Conservation (phyloP, 2,329 filamentous ascomycete genomes). For the Nothomitra cinnamomea region DNA sequence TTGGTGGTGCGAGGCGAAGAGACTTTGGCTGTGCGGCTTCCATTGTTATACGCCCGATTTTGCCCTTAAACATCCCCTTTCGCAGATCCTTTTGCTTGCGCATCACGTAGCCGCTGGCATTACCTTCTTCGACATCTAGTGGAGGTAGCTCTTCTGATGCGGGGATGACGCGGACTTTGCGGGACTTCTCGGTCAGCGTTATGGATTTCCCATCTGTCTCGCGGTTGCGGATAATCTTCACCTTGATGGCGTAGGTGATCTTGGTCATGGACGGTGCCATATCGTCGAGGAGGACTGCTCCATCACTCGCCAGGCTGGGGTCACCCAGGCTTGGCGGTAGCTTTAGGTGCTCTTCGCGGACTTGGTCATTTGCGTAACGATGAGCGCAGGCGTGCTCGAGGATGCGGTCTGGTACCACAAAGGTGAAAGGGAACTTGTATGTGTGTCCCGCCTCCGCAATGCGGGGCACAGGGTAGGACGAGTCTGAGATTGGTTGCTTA, state of each 20-base stretch:
- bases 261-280: conserved; percentile 44
- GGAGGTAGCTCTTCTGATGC: conserved; percentile 42
- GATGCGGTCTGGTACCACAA: conserved; percentile 42
- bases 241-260: conserved; percentile 38
- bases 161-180: conserved; percentile 43
- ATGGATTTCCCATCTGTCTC: conserved; percentile 23
- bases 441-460: conserved; percentile 35
- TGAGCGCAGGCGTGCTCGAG: conserved; percentile 43
- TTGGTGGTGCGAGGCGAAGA: conserved; percentile 28
- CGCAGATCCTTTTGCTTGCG: conserved; percentile 38
- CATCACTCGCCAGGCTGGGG: conserved; percentile 32
- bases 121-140: conserved; percentile 29
- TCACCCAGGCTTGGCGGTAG: conserved; percentile 47
- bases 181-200: conserved; percentile 31
- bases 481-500: conserved; percentile 37
- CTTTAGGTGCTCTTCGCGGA: conserved; percentile 37
- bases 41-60: conserved; percentile 38
- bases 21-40: conserved; percentile 40
- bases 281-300: conserved; percentile 37
- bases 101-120: conserved; percentile 26
- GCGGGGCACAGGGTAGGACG: conserved; percentile 35
- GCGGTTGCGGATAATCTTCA: conserved; percentile 25
- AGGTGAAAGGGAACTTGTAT: conserved; percentile 45
- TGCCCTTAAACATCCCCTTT: conserved; percentile 42
- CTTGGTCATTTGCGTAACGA: conserved; percentile 29